Evolutionary conservation across 345 rosid species (phyloP).

Genomic region (Eucalyptus pumila): DNA sequence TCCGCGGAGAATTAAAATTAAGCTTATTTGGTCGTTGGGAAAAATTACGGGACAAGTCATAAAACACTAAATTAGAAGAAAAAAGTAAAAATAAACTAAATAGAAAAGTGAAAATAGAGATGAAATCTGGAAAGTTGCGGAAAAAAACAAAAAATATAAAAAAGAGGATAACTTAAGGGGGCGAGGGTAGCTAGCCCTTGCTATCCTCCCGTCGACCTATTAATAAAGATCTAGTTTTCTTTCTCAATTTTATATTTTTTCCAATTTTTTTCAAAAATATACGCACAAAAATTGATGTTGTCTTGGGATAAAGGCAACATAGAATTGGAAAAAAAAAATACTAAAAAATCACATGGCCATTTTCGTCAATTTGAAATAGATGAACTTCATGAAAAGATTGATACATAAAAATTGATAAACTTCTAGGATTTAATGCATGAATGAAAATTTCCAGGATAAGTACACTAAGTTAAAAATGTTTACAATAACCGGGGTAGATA

Average conservation of each 20-base stretch:
- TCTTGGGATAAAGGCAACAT: neutral
- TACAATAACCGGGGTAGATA: neutral
- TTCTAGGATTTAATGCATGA: neutral
- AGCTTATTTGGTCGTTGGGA: neutral
- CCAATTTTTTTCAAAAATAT: too few species aligned
- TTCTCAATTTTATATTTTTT: too few species aligned
- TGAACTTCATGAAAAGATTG: too few species aligned
- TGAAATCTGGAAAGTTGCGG: neutral
- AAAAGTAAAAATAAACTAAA: neutral
- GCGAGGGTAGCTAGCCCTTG: neutral
- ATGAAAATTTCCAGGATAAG: neutral
- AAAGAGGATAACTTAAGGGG: neutral
- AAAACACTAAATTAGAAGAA: neutral
- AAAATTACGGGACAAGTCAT: neutral
- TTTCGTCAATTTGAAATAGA: too few species aligned
- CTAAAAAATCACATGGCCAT: neutral
- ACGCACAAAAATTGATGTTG: neutral
- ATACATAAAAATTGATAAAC: neutral
- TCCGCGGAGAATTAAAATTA: neutral
- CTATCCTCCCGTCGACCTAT: neutral
- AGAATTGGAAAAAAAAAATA: too few species aligned
- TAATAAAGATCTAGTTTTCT: too few species aligned
- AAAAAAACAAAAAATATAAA: neutral
- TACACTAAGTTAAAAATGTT: neutral
- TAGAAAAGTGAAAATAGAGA: neutral